Conservation (phyloP, 2,329 filamentous ascomycete genomes). For the Aspergillus oerlinghausenensis region DNA sequence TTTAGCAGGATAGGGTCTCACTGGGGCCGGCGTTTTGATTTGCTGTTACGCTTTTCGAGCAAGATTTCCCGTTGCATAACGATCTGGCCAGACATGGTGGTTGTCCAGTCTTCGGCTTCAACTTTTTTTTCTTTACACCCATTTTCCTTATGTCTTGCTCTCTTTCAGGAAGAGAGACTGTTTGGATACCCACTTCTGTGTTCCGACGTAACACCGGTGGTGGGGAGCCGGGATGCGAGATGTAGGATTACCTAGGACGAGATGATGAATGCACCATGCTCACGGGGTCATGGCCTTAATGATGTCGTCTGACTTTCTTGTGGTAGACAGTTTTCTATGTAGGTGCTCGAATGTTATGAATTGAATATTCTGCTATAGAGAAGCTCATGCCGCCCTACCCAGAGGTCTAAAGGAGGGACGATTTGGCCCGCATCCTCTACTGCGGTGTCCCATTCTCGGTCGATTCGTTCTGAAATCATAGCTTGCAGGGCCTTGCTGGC, state of each 20-base stretch:
- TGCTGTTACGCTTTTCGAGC: conserved; percentile 14
- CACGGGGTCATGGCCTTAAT: conserved; percentile 17
- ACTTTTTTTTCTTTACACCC: conserved; percentile 6
- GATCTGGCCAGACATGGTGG: conserved; percentile 14
- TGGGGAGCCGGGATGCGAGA: conserved; percentile 19
- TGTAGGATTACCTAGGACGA: conserved; percentile 31
- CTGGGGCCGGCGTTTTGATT: conserved; percentile 29
- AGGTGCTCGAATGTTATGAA: conserved; percentile 41
- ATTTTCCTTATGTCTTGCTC: conserved; percentile 3
- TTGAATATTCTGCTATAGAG: conserved; percentile 66
- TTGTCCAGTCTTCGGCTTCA: conserved; percentile 14
- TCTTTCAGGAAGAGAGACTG: conserved; percentile 8
- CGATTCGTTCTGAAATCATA: conserved; percentile 48
- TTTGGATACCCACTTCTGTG: conserved; percentile 30
- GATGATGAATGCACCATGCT: conserved; percentile 22
- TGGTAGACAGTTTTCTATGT: conserved; percentile 2
- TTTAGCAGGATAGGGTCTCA: conserved; percentile 29
- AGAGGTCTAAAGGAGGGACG: conserved; percentile 60
- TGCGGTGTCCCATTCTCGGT: conserved; percentile 43
- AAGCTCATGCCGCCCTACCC: conserved; percentile 61
- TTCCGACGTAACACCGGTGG: conserved; percentile 18
- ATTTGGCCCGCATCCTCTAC: conserved; percentile 56
- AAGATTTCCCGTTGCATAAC: conserved; percentile 19
- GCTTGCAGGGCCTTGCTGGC: conserved; percentile 50
- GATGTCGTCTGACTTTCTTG: neutral